phyloP scores from a whole-genome alignment of 495 filamentous ascomycete species.

The Pyrenula aspistea region DNA sequence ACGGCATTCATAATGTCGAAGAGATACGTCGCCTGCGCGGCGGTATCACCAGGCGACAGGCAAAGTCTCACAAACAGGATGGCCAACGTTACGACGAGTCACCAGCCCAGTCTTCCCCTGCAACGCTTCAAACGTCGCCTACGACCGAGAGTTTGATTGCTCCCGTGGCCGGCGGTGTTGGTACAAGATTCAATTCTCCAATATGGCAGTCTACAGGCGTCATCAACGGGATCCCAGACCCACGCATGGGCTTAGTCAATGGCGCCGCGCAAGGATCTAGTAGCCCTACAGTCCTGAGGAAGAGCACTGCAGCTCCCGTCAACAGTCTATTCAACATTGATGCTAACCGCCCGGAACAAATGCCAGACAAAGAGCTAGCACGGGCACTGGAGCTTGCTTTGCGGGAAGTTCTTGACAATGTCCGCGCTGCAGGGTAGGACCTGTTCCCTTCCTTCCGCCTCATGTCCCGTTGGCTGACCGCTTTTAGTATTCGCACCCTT shows the following conservation, averaged over 20 bases:
- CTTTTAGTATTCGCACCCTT: slow-evolving; percentile 20
- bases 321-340: slow-evolving; percentile 44
- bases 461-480: background rate
- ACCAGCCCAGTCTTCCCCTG: slow-evolving; percentile 7
- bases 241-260: slow-evolving; percentile 20
- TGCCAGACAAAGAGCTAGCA: slow-evolving; percentile 56
- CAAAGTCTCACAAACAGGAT: slow-evolving; percentile 10
- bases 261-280: slow-evolving; percentile 10
- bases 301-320: slow-evolving; percentile 25
- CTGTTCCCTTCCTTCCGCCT: slow-evolving; percentile 4
- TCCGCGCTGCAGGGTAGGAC: slow-evolving; percentile 69
- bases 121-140: slow-evolving; percentile 6
- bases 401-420: slow-evolving; percentile 63
- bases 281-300: slow-evolving; percentile 10
- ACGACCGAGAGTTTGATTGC: slow-evolving; percentile 1
- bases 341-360: slow-evolving; percentile 41
- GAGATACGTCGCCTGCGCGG: slow-evolving; percentile 72
- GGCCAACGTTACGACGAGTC: slow-evolving; percentile 5
- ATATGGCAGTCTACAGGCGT: slow-evolving; percentile 75
- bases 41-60: slow-evolving; percentile 71
- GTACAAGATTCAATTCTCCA: slow-evolving; percentile 44
- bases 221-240: slow-evolving; percentile 59
- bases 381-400: slow-evolving; percentile 76
- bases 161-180: slow-evolving; percentile 27
- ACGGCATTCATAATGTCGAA: slow-evolving; percentile 79